Evolutionary conservation across 202 grass and related monocot species (phyloP).

Genomic region (Alloteropsis angusta): DNA sequence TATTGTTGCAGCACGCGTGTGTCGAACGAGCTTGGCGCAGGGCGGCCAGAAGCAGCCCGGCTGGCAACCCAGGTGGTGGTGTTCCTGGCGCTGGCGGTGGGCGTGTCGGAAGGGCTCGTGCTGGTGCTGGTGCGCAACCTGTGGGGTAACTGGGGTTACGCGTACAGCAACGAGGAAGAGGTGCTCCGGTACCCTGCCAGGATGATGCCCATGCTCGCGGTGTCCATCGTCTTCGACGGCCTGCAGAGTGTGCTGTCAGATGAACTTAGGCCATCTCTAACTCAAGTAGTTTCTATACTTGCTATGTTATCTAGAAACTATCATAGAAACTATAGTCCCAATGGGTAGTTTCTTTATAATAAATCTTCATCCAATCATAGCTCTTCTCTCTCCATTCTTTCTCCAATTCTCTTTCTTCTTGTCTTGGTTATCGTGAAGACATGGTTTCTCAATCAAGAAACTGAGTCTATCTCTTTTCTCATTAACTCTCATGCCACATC

Average conservation of each 20-base stretch:
- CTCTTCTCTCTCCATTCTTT: no score
- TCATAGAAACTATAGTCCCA: no score
- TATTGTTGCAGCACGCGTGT: constrained; percentile 34
- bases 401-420: no score
- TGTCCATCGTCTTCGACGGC: constrained; percentile 36
- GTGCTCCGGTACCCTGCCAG: constrained; percentile 37
- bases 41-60: constrained; percentile 20
- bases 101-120: constrained; percentile 16
- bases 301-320: no score
- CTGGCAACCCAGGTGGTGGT: constrained; percentile 30
- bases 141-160: constrained; percentile 53
- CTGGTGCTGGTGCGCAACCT: constrained; percentile 19
- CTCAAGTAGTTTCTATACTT: no score
- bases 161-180: not conserved
- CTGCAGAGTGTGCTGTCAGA: constrained; percentile 54
- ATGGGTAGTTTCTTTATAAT: no score
- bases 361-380: no score
- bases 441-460: no score
- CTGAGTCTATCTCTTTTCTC: no score
- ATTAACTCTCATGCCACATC: no score
- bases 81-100: constrained; percentile 21
- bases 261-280: no score
- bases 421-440: no score
- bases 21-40: constrained; percentile 21
- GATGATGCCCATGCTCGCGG: constrained; percentile 44